Base-by-base conservation (phyloP, 2,329 filamentous ascomycete genomes). In the Diaporthe humulicola region DNA sequence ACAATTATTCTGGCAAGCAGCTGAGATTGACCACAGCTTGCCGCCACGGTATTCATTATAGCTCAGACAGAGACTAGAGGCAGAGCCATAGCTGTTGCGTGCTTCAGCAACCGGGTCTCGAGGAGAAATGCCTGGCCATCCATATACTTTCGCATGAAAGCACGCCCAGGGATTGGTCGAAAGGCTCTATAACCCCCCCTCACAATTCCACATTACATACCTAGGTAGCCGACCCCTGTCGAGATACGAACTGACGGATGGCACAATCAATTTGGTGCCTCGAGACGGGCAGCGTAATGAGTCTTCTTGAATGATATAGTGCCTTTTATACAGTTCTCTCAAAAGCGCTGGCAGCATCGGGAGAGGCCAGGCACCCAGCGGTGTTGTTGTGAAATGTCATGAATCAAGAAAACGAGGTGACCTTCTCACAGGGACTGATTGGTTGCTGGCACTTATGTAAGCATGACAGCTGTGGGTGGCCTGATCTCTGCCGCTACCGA, bases 391-490 rank as follows among this genome's bases (percentile, higher is more conserved):
- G 28, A n/a, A n/a, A 19, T 52, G 70, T n/a, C n/a, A 15, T 54
- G 57, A 15, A 15, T 61, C 56, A 48, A 52, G n/a, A 22, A 54
- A 56, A 73, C 19, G 50, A 22, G 40, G 56, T 73, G 71, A 73
- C 71, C 58, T 73, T 73, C 70, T 71, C 56, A 58, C n/a, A 56
- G 57, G 67, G 36, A 66, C 9, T 54, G 45, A 72, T 72, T 72
- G 70, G 70, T 48, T 64, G 33, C 12, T 4, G 19, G 14, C 3
- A 17, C 36, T 72, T 72, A 72, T 52, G 54, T 72, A 72, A 72
- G 57, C 70, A 45, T 42, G 22, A 61, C 38, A 36, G 57, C 38
- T 54, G 5, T 36, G 57, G 45, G 57, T 61, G 58, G 70, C 38
- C 70, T 72, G 70, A 60, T 72, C 28, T 74, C 38, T 75, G 70